Conservation (phyloP, 192 early-diverging fungal genomes). For the Coemansia sp. region DNA sequence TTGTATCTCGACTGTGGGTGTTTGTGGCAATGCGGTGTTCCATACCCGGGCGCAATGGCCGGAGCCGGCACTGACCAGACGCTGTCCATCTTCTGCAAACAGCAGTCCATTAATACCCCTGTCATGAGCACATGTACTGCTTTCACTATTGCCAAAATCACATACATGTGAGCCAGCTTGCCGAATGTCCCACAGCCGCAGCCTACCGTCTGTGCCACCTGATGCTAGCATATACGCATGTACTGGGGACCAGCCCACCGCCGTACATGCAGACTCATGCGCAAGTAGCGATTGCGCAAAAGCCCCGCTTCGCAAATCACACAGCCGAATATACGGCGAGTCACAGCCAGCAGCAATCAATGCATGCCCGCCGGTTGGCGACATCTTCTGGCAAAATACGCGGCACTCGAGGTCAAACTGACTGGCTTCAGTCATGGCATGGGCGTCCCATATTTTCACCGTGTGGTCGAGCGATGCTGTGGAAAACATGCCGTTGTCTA, state of each 20-base stretch:
- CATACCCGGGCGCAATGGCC: slow-evolving; percentile 68
- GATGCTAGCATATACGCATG: slow-evolving; percentile 72
- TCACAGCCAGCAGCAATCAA: slow-evolving; percentile 76
- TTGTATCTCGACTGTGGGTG: not conserved
- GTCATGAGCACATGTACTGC: slow-evolving; percentile 54
- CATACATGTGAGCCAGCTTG: slow-evolving; percentile 65
- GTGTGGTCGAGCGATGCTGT: slow-evolving; percentile 76
- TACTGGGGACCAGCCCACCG: slow-evolving; percentile 73
- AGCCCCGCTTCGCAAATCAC: slow-evolving; percentile 62
- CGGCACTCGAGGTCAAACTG: slow-evolving; percentile 68
- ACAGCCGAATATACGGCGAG: slow-evolving; percentile 69
- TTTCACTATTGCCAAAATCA: slow-evolving; percentile 52
- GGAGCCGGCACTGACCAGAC: slow-evolving; percentile 60
- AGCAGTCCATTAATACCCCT: slow-evolving; percentile 64
- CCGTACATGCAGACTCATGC: slow-evolving; percentile 60
- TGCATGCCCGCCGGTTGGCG: slow-evolving; percentile 70
- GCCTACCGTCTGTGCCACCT: slow-evolving; percentile 70
- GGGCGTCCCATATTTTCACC: slow-evolving; percentile 80
- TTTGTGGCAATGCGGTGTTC: slow-evolving; percentile 21
- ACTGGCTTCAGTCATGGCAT: slow-evolving; percentile 65
- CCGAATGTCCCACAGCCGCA: slow-evolving; percentile 85
- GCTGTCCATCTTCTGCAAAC: slow-evolving; percentile 62
- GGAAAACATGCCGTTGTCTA: slow-evolving; percentile 82
- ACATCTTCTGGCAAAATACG: slow-evolving; percentile 71
- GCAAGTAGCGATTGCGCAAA: slow-evolving; percentile 52